phyloP scores from a whole-genome alignment of 2,329 filamentous ascomycete species.

The Microdochium bolleyi region DNA sequence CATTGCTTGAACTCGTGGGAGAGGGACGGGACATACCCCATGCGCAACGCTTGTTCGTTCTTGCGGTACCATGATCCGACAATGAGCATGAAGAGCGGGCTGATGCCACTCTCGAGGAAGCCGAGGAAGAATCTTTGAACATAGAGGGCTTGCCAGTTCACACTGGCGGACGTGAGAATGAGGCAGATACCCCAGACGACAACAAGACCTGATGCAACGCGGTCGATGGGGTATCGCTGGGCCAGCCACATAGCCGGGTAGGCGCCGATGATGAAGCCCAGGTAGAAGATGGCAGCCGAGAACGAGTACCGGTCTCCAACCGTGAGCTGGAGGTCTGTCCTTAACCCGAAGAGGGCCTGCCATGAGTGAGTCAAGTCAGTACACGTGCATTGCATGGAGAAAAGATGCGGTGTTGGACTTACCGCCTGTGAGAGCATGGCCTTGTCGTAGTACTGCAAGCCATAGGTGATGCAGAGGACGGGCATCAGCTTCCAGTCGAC shows the following conservation, averaged over 20 bases:
- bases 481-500: constrained; percentile 35
- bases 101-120: constrained; percentile 41
- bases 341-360: constrained; percentile 30
- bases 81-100: constrained; percentile 48
- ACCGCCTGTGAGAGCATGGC: constrained; percentile 43
- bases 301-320: constrained; percentile 34
- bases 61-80: constrained; percentile 56
- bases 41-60: constrained; percentile 48
- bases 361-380: background rate
- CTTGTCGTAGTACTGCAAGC: constrained; percentile 40
- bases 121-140: constrained; percentile 47
- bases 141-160: constrained; percentile 39
- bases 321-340: constrained; percentile 28
- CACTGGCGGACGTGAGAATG: constrained; percentile 41
- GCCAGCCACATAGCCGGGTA: constrained; percentile 32
- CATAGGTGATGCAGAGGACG: constrained; percentile 35
- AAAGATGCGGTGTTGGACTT: background rate
- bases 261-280: constrained; percentile 37
- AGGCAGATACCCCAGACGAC: constrained; percentile 44
- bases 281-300: constrained; percentile 36
- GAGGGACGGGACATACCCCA: constrained; percentile 47
- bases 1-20: too few species aligned
- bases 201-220: constrained; percentile 29
- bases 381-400: background rate
- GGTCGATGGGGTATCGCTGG: constrained; percentile 35